Conservation (phyloP, 2,329 filamentous ascomycete species). For the Beauveria sp. region DNA sequence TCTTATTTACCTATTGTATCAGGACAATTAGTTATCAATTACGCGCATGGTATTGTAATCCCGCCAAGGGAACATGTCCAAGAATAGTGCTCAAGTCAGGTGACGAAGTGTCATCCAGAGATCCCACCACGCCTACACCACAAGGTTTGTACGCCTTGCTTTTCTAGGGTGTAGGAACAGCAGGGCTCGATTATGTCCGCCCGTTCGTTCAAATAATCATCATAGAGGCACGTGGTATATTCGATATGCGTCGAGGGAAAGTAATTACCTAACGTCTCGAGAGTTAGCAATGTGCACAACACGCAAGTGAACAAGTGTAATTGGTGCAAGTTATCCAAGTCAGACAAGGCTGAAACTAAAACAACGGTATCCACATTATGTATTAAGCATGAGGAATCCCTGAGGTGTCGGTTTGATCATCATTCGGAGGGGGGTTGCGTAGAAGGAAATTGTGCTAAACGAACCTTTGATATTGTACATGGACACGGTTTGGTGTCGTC, state of each 20-base stretch:
- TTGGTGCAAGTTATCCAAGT: conserved; percentile 30
- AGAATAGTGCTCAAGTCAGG: conserved; percentile 36
- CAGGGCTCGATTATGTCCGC: conserved; percentile 58
- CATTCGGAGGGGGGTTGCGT: conserved; percentile 32
- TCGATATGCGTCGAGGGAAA: conserved; percentile 13
- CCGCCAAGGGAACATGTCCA: neutral
- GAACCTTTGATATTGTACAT: conserved; percentile 35
- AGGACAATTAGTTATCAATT: conserved; percentile 23
- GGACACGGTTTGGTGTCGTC: neutral
- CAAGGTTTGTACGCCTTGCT: conserved; percentile 57
- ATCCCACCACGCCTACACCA: conserved; percentile 40
- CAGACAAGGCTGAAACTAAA: conserved; percentile 64
- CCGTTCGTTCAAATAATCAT: conserved; percentile 63
- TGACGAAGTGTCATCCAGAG: conserved; percentile 63
- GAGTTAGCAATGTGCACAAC: conserved; percentile 27
- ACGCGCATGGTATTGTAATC: neutral
- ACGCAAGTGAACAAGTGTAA: conserved; percentile 15
- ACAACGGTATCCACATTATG: conserved; percentile 54
- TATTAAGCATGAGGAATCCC: conserved; percentile 64
- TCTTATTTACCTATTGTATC: conserved; percentile 28
- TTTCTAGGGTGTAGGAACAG: conserved; percentile 37
- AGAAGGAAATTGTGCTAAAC: conserved; percentile 18
- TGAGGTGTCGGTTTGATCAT: conserved; percentile 56
- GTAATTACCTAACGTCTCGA: conserved; percentile 33
- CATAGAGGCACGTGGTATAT: conserved; percentile 32